phyloP scores from a whole-genome alignment of 345 rosid genomes.

The Corchorus capsularis region DNA sequence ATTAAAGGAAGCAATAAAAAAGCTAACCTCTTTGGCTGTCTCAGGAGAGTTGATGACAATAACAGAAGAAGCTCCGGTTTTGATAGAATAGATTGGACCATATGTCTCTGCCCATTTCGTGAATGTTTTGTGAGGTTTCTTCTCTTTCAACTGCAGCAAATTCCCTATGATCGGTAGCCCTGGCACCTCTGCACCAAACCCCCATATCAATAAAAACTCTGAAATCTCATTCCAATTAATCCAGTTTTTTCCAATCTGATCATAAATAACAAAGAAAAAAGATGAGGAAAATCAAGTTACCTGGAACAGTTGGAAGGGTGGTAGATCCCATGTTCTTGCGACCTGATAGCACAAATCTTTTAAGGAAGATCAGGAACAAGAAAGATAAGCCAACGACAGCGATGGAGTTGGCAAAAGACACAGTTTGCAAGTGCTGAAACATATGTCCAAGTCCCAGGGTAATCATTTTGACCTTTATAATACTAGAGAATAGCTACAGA shows the following conservation, averaged over 20 bases:
- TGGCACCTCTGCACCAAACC: conserved; percentile 62
- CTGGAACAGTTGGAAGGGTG: conserved; percentile 60
- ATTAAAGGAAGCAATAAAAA: neutral
- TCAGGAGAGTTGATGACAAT: conserved; percentile 69
- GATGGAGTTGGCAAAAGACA: conserved; percentile 42
- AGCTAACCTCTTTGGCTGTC: conserved; percentile 73
- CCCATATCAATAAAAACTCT: neutral
- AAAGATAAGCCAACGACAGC: conserved; percentile 44
- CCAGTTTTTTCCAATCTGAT: no score
- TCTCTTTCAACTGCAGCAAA: conserved; percentile 82
- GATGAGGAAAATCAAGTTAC: no score
- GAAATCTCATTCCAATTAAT: neutral
- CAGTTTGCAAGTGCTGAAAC: conserved; percentile 18
- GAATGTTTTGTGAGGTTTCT: conserved; percentile 86
- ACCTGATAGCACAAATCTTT: conserved; percentile 25
- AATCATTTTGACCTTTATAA: neutral
- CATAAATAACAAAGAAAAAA: no score
- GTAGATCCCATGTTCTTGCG: conserved; percentile 33
- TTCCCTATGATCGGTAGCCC: conserved; percentile 84
- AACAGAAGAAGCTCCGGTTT: conserved; percentile 63
- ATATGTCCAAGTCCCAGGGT: conserved; percentile 10
- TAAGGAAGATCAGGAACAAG: conserved; percentile 38
- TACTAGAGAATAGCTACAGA: neutral
- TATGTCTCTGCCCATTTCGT: conserved; percentile 75
- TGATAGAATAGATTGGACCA: conserved; percentile 82